Evolutionary conservation across 768 basidiomycete species (phyloP), one percentile per base, ranked within the genome.

Genomic region (Mycena pura): DNA sequence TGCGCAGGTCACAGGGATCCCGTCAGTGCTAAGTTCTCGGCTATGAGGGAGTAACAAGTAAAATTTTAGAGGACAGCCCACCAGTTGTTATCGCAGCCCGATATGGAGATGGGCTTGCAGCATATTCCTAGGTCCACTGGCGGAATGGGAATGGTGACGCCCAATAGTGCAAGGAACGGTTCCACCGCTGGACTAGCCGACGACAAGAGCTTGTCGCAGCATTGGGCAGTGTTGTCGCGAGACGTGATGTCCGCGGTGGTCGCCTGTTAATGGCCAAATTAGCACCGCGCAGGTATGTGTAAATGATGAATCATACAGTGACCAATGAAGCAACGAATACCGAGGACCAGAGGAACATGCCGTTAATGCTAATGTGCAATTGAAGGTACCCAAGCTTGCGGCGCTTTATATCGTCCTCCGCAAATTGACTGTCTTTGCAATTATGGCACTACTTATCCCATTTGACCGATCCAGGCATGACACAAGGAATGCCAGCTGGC

Each of bases 191-290:
- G 49, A 39, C 49, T 51, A 51, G 22, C 25, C 24, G 49, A 39
- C 25, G 38, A 51, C 36, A 51, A n/a, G 36, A 51, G 36, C 34
- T 51, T 51, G 27, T 51, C 49, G 24, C 49, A 51, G 49, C 49
- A 51, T 17, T 51, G 39, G 25, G 50, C 36, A n/a, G 32, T 17
- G 34, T 36, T 31, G 7, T 31, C 45, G 45, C 28, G 45, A 46
- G 45, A 3, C 7, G 1, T 29, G 17, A 46, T 38, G 3, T 51
- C 17, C 17, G 36, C 36, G 49, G 36, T 14, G 36, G 49, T 51
- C 36, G 49, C 39, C 49, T 51, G 49, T 27, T 51, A 27, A 38
- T 51, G 36, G 36, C 17, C 28, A 25, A 10, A 39, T 51, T 10
- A 51, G 49, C 34, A 39, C 24, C 7, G 36, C 39, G 49, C 28